Percentiles rank a stretch among this genome's conserved stretches.
These are phyloP conservation scores for Pythium oligandrum DNA, from an alignment of 352 stramenopile species.

Conservation along the genomic window DNA sequence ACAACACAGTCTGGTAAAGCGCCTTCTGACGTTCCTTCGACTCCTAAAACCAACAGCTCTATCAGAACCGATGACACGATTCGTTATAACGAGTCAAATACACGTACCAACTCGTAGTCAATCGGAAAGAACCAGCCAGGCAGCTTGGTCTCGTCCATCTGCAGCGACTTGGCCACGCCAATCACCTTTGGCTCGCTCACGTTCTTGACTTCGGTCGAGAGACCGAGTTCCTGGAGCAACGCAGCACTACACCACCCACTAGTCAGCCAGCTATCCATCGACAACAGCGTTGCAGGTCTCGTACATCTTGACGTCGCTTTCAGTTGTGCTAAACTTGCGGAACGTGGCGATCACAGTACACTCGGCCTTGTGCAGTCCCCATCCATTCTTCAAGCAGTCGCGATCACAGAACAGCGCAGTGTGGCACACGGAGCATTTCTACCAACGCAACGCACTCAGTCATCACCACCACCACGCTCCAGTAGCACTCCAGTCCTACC, in stretches of 20 bases:
- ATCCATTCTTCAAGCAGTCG: slow-evolving; percentile 56
- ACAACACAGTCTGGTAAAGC: slow-evolving; percentile 39
- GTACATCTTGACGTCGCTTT: slow-evolving; percentile 3
- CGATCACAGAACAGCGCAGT: slow-evolving; percentile 57
- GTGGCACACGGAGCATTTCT: slow-evolving; percentile 61
- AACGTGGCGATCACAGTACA: slow-evolving; percentile 57
- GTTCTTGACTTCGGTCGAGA: slow-evolving; percentile 30
- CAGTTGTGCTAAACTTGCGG: slow-evolving; percentile 16
- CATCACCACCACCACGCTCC: too few relatives aligned
- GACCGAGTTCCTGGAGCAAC: slow-evolving; percentile 36
- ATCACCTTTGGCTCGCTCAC: slow-evolving; percentile 30
- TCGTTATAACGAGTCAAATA: not conserved
- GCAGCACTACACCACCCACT: not conserved
- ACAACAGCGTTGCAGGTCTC: not conserved
- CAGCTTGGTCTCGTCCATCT: slow-evolving; percentile 29
- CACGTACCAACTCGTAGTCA: slow-evolving; percentile 44
- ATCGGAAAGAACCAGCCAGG: slow-evolving; percentile 68
- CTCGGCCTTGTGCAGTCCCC: slow-evolving; percentile 54
- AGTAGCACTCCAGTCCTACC: slow-evolving; percentile 14
- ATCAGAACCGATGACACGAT: not conserved
- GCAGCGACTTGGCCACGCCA: slow-evolving; percentile 49
- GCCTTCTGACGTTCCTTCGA: slow-evolving; percentile 37
- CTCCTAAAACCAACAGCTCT: slow-evolving; percentile 22
- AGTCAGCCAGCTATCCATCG: too few relatives aligned
- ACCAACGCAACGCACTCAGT: too few relatives aligned